Base-by-base conservation (phyloP, 768 basidiomycete species). In the Dendrothele bispora region DNA sequence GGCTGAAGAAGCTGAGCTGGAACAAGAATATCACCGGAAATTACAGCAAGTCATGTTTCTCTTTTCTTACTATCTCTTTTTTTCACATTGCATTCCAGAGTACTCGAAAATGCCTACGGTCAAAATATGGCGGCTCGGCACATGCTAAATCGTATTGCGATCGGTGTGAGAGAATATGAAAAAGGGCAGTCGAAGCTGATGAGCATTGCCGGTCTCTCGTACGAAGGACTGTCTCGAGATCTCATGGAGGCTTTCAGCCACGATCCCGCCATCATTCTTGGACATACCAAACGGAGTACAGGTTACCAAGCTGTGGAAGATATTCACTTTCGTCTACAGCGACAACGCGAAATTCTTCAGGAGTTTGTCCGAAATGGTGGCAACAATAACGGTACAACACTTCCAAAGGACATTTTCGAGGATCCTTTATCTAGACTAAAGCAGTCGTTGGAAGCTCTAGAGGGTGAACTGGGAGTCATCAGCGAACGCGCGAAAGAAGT, bases 221-320 rank as follows among this genome's bases (percentile, higher is more conserved):
- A 80, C 53, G 66, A 59, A 14, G 66, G 69, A 30, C 69, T 91
- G 32, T 83, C 88, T 6, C 69, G 71, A 53, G 85, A 88, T 18
- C 71, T 91, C 6, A 63, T 88, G 29, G 88, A 90, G 40, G 84
- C 87, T 3, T 82, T 89, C 56, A 79, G 75, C 29, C 86, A 87
- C 50, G 88, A 91, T 60, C 88, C 88, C 39, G 80, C 86, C 2
- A 81, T 83, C n/a, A 82, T 89, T 17, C 86, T 81, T 3, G 77
- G 84, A 15, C 66, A 76, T 5, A 87, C 88, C 0, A 77, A 83
- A 39, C 72, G 77, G 35, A 71, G 75, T 24, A 70, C 67, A 42
- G 80, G 87, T 8, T 91, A 84, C 83, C 72, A 75, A 51, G 86
- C 84, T 2, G 85, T 89, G 14, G 88, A 91, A 49, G 86, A 91